Conservation (phyloP, 768 basidiomycete species). For the Naganishia friedmannii region DNA sequence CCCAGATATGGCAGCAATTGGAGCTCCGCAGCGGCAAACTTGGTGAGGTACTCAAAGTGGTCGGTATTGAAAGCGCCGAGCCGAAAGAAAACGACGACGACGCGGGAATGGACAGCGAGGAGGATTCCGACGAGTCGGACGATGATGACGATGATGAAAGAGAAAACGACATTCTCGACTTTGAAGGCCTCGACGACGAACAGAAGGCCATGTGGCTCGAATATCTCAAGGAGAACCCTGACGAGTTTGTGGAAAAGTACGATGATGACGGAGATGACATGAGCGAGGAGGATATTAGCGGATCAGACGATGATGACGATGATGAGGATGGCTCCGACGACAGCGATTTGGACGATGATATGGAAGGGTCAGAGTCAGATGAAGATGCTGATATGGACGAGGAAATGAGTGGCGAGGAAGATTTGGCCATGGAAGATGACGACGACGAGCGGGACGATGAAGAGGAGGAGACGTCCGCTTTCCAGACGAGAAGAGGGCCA, state of each 20-base stretch:
- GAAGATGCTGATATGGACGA: slow-evolving; percentile 41
- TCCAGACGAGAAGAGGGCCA: slow-evolving; percentile 22
- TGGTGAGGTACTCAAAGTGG: slow-evolving; percentile 65
- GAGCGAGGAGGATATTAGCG: slow-evolving; percentile 50
- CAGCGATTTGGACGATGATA: slow-evolving; percentile 44
- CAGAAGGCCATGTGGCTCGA: slow-evolving; percentile 35
- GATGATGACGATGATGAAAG: slow-evolving; percentile 37
- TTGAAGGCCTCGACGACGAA: slow-evolving; percentile 47
- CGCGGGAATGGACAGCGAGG: slow-evolving; percentile 52
- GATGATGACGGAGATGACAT: slow-evolving; percentile 32
- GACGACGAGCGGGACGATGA: slow-evolving; percentile 45
- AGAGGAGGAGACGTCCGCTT: slow-evolving; percentile 15
- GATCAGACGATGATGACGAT: slow-evolving; percentile 50
- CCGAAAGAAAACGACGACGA: slow-evolving; percentile 43
- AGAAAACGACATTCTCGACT: slow-evolving; percentile 31
- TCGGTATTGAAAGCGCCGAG: slow-evolving; percentile 58
- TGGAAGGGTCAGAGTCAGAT: slow-evolving; percentile 31
- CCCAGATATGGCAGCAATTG: slow-evolving; percentile 91
- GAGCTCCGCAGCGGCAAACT: slow-evolving; percentile 73
- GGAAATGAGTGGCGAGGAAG: slow-evolving; percentile 29
- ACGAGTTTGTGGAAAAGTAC: slow-evolving; percentile 49
- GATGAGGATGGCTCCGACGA: slow-evolving; percentile 37
- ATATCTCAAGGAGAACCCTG: slow-evolving; percentile 21
- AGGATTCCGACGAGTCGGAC: slow-evolving; percentile 34
- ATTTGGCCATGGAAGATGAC: slow-evolving; percentile 34